phyloP scores from a whole-genome alignment of 441 rosid species.

The Theobroma grandiflorum region DNA sequence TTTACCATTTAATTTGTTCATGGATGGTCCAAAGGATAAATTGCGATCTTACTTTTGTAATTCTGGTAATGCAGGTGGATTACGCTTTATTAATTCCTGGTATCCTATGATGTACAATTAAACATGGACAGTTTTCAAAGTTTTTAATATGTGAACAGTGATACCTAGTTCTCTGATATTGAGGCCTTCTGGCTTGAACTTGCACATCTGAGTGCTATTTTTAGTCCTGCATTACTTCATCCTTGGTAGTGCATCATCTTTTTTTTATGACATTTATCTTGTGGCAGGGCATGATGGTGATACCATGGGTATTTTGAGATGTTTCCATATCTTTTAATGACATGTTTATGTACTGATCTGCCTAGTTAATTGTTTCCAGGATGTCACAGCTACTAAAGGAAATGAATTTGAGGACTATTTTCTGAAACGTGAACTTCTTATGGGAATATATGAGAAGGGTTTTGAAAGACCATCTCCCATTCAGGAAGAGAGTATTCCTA shows the following conservation, averaged over 20 bases:
- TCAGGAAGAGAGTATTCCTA: constrained; percentile 99
- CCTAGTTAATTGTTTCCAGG: constrained; percentile 51
- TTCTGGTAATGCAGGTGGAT: background rate
- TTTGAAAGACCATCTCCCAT: constrained; percentile 99
- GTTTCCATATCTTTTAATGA: background rate
- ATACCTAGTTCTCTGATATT: constrained; percentile 10
- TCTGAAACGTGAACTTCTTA: constrained; percentile 92
- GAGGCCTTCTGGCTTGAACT: background rate
- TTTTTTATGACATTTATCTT: background rate
- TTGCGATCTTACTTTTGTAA: background rate
- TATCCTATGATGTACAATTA: background rate
- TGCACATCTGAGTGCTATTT: background rate
- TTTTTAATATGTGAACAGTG: background rate
- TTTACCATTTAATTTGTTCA: no score
- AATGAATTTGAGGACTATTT: constrained; percentile 98
- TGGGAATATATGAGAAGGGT: constrained; percentile 99
- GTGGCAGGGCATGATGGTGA: background rate
- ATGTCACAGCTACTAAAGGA: constrained; percentile 98
- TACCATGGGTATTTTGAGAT: background rate
- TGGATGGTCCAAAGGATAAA: background rate
- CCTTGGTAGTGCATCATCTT: background rate
- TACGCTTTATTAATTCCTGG: background rate
- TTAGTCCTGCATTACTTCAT: background rate
- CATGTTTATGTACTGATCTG: constrained; percentile 8
- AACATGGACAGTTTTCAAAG: background rate